Evolutionary conservation across 2,329 filamentous ascomycete genomes (phyloP), one percentile per base, ranked within the genome.

Genomic region (Rutstroemia sp.): DNA sequence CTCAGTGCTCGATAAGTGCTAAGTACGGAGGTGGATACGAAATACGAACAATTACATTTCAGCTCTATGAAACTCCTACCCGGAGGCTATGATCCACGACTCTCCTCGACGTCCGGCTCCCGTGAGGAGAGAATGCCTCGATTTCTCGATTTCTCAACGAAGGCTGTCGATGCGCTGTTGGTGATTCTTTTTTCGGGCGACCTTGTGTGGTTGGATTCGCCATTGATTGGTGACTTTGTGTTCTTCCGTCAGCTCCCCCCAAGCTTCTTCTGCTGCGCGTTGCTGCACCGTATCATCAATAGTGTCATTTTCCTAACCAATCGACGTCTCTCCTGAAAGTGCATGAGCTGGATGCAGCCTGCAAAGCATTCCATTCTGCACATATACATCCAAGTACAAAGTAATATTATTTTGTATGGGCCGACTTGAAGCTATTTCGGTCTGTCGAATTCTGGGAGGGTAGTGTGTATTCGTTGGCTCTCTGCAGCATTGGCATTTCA

Each of bases 231-330:
- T n/a, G 44, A 23, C 16, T 44, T 44, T 17, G n/a, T 46, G 17
- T 14, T 40, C 38, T 42, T 23, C 17, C 14, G 39, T 54, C 44
- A 54, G 46, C 45, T 48, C 51, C 30, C 50, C 47, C 23, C 21
- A 17, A 55, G 47, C 27, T 51, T 25, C 21, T 46, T 25, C 34
- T 45, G 14, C 47, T 55, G 53, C 53, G 50, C 5, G 47, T 27
- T 36, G 45, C 25, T 39, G 47, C 38, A 38, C 53, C 27, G 53
- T 51, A 55, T 51, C 53, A 55, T 55, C 39, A 45, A 51, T 51
- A 55, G 53, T 55, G 30, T 36, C 53, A 45, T 55, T 2, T 42
- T 27, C 14, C 19, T 27, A n/a, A 10, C 53, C 53, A 55, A 55
- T 45, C 14, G 34, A 45, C 25, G 19, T 4, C n/a, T 21, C 10